Percentiles rank a stretch among this genome's conserved stretches.
Evolutionary conservation across 768 basidiomycete genomes (phyloP).

Genomic region (Serendipita sp.): DNA sequence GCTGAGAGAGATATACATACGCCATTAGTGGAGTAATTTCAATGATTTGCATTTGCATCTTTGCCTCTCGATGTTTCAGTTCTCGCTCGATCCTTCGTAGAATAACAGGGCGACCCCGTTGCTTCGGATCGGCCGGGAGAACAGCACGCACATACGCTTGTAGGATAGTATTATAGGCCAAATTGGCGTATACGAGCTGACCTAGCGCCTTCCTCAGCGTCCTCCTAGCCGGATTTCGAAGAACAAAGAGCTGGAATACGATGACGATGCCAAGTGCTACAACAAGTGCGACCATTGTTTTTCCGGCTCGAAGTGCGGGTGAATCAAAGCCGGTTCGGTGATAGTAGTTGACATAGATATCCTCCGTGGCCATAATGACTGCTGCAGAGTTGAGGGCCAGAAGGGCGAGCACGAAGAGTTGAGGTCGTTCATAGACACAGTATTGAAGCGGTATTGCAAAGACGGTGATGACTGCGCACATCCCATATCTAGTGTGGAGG

Average conservation of each 20-base stretch:
- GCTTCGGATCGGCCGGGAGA: constrained; percentile 11
- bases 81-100: constrained; percentile 13
- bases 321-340: constrained; percentile 14
- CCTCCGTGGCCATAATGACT: constrained; percentile 13
- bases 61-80: constrained; percentile 14
- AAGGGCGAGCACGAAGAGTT: constrained; percentile 12
- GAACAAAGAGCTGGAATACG: constrained; percentile 17
- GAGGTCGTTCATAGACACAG: constrained; percentile 12
- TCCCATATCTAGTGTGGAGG: constrained; percentile 9
- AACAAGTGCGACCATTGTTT: constrained; percentile 14
- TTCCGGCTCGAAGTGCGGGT: constrained; percentile 15
- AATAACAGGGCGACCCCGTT: constrained; percentile 9
- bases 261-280: constrained; percentile 17
- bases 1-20: constrained; percentile 6
- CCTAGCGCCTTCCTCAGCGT: constrained; percentile 14
- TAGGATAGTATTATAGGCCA: constrained; percentile 13
- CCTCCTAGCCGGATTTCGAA: constrained; percentile 16
- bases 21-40: constrained; percentile 13
- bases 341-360: constrained; percentile 14
- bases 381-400: constrained; percentile 13
- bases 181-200: constrained; percentile 9
- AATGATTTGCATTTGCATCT: constrained; percentile 16
- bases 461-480: constrained; percentile 10
- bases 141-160: constrained; percentile 12
- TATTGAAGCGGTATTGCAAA: constrained; percentile 13